These are phyloP conservation scores for Spergularia marina DNA, from an alignment of 148 eudicot species.

Conservation along the genomic window DNA sequence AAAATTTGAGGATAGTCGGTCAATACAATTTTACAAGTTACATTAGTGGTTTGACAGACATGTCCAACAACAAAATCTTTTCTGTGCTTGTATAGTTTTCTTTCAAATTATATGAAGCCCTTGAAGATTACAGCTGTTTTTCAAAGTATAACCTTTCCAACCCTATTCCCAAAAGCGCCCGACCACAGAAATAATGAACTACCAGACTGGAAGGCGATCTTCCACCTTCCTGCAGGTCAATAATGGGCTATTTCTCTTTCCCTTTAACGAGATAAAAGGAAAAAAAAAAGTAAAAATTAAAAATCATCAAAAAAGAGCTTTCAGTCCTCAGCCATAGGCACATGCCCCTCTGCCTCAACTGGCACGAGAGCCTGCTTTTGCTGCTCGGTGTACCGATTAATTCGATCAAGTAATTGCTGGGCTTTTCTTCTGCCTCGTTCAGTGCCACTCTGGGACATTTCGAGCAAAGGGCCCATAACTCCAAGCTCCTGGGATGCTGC, in stretches of 20 bases:
- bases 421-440: conserved; percentile 93
- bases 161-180: conserved; percentile 18
- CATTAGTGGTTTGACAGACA: conserved; percentile 21
- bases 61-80: conserved; percentile 19
- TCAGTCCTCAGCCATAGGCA: conserved; percentile 39
- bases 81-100: conserved; percentile 5
- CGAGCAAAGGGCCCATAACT: conserved; percentile 44
- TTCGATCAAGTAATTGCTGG: conserved; percentile 65
- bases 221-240: conserved; percentile 53
- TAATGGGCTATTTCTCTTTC: conserved; percentile 16
- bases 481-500: conserved; percentile 65
- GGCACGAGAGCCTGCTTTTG: conserved; percentile 54
- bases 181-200: conserved; percentile 30
- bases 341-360: conserved; percentile 36
- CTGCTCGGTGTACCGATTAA: conserved; percentile 63
- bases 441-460: conserved; percentile 71
- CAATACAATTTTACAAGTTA: conserved; percentile 32
- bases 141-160: conserved; percentile 13
- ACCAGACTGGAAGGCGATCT: conserved; percentile 47
- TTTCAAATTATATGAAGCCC: conserved; percentile 11
- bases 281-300: conserved; percentile 19
- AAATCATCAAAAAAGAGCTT: conserved; percentile 9
- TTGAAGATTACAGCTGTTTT: conserved; percentile 15
- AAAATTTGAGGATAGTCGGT: conserved; percentile 42
- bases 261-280: conserved; percentile 14